Evolutionary conservation across 768 basidiomycete species (phyloP).

Genomic region (Lentinula detonsa): DNA sequence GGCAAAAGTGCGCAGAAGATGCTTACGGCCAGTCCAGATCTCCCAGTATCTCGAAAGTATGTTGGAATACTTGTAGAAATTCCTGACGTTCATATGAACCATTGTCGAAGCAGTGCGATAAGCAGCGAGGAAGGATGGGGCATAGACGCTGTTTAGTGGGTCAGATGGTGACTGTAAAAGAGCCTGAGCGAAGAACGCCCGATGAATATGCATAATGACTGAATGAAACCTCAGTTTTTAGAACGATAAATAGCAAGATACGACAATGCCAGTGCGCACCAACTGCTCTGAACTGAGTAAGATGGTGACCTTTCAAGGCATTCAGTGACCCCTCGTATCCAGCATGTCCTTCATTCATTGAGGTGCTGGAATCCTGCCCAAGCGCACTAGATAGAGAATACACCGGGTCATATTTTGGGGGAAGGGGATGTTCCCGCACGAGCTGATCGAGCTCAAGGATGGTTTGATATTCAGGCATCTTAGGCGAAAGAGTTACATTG

Average conservation of each 20-base stretch:
- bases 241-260: background rate
- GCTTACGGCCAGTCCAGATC: background rate
- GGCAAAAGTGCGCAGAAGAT: background rate
- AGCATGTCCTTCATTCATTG: background rate
- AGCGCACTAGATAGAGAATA: background rate
- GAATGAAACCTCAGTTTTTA: background rate
- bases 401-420: background rate
- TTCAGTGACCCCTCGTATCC: background rate
- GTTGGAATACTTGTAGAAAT: background rate
- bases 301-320: background rate
- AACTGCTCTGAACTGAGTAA: conserved; percentile 28
- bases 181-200: conserved; percentile 40
- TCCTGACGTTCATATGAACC: background rate
- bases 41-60: background rate
- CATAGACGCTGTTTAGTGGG: conserved; percentile 38
- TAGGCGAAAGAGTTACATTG: conserved; percentile 29
- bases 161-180: conserved; percentile 35
- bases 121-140: conserved; percentile 41
- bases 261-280: conserved; percentile 5
- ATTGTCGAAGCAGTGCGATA: conserved; percentile 35
- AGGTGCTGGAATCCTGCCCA: background rate
- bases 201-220: conserved; percentile 42
- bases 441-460: conserved; percentile 17
- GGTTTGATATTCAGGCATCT: conserved; percentile 30
- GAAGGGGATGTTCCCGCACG: background rate